Evolutionary conservation across 495 filamentous ascomycete species (phyloP), one percentile per base, ranked within the genome.

Genomic region (Annulohypoxylon stygium): DNA sequence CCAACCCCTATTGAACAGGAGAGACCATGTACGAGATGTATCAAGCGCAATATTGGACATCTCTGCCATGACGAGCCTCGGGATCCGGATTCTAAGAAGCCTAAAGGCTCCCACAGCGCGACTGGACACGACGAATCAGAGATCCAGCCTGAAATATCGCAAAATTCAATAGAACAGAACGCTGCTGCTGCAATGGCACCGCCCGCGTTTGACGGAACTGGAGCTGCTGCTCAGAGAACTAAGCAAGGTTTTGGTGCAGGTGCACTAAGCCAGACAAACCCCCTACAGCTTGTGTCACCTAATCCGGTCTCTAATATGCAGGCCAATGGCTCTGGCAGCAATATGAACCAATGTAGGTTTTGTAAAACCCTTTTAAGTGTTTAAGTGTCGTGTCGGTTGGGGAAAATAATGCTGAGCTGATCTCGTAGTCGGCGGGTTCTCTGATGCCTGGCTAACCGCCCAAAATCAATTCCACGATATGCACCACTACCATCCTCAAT

Each of bases 31-130:
- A 93, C 93, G 65, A 90, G 96, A 84, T 99, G 96, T 87, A 93
- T 99, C 85, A 98, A 98, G 82, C 92, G 96, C 77, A 97, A 97
- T 86, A 99, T 99, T 81, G 96, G 95, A 74, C 96, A 98, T 86
- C 86, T 99, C 65, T 99, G 96, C 83, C 96, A 98, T 84, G 96
- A 99, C 80, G 96, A 98, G 83, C 94, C 94, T 66, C 90, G 97
- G 82, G 97, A 97, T 47, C 74, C 81, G 59, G 86, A 86, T 72
- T 80, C 85, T 79, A 92, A 89, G 73, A 87, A 90, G 79, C 79
- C 84, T 68, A 95, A 94, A 80, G 87, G 85, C 75, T 91, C 92
- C 74, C 84, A 86, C 61, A 91, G 88, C 34, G 84, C 88, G 73
- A 62, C 77, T 76, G 75, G 67, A 73, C 75, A 77, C 63, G 75